Conservation (phyloP, 768 basidiomycete species). For the Mycena galopus region DNA sequence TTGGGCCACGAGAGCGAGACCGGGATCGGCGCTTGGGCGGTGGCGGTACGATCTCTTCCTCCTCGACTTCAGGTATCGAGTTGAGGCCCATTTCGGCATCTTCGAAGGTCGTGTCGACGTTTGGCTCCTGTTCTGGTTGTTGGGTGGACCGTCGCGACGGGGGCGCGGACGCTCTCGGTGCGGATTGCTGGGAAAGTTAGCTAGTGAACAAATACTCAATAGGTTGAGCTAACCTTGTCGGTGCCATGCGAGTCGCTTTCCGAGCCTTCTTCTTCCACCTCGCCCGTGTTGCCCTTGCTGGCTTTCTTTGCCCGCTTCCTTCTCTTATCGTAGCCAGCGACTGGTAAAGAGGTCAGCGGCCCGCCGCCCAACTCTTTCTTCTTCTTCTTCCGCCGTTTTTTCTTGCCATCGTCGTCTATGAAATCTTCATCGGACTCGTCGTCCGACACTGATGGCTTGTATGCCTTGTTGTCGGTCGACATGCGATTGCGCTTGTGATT, state of each 20-base stretch:
- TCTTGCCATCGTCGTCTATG: slow-evolving; percentile 65
- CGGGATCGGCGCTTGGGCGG: slow-evolving; percentile 41
- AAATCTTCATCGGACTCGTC: slow-evolving; percentile 72
- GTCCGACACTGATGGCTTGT: slow-evolving; percentile 76
- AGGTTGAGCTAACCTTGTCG: slow-evolving; percentile 48
- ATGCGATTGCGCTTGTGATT: slow-evolving; percentile 71
- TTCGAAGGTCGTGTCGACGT: slow-evolving; percentile 55
- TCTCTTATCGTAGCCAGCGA: slow-evolving; percentile 73
- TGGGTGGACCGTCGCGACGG: slow-evolving; percentile 46
- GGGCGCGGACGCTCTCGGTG: slow-evolving; percentile 58
- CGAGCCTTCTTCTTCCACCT: slow-evolving; percentile 64
- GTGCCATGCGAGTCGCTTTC: slow-evolving; percentile 52
- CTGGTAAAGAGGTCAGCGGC: slow-evolving; percentile 75
- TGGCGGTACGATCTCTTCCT: slow-evolving; percentile 48
- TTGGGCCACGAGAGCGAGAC: slow-evolving; percentile 47
- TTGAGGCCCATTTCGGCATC: slow-evolving; percentile 67
- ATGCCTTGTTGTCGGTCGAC: slow-evolving; percentile 85
- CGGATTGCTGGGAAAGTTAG: slow-evolving; percentile 40
- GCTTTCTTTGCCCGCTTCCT: slow-evolving; percentile 65
- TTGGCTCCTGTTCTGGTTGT: slow-evolving; percentile 37
- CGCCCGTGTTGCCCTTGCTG: slow-evolving; percentile 61
- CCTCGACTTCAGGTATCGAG: slow-evolving; percentile 77
- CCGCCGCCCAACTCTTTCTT: slow-evolving; percentile 67
- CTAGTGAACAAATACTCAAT: slow-evolving; percentile 1
- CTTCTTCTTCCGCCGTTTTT: slow-evolving; percentile 66